These are phyloP conservation scores for Ustilago shanxiensis DNA, from an alignment of 1,284 basidiomycete genomes.

Conservation along the genomic window DNA sequence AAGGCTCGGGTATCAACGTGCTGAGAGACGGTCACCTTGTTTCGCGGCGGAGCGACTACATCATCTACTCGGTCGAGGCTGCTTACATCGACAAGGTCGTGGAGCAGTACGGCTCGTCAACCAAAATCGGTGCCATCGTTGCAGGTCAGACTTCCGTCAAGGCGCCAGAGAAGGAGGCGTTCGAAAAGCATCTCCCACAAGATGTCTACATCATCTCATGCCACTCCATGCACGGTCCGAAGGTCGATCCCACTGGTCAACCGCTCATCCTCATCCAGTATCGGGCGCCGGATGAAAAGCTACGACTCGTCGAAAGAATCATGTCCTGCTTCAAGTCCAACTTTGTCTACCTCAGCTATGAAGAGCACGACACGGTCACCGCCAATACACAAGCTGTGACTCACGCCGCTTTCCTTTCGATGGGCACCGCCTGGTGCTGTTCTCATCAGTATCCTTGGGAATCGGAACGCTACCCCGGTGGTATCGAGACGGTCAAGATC, in stretches of 20 bases:
- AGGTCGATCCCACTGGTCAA: slow-evolving; percentile 89
- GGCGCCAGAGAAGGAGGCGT: slow-evolving; percentile 89
- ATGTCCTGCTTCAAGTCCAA: slow-evolving; percentile 83
- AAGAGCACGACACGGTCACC: slow-evolving; percentile 94
- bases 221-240: slow-evolving; percentile 94
- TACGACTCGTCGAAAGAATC: slow-evolving; percentile 84
- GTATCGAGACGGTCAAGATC: slow-evolving; percentile 97
- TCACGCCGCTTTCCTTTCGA: slow-evolving; percentile 95
- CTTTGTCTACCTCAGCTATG: slow-evolving; percentile 91
- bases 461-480: slow-evolving; percentile 89
- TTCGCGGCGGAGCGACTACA: slow-evolving; percentile 85
- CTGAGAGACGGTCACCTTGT: slow-evolving; percentile 85
- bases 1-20: slow-evolving; percentile 77
- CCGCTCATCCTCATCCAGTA: slow-evolving; percentile 94
- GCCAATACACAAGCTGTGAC: slow-evolving; percentile 99
- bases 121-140: slow-evolving; percentile 91
- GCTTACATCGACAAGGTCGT: slow-evolving; percentile 88
- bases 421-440: slow-evolving; percentile 95
- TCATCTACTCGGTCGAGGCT: slow-evolving; percentile 94
- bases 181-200: slow-evolving; percentile 86
- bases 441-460: slow-evolving; percentile 92
- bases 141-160: slow-evolving; percentile 97
- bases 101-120: slow-evolving; percentile 89
- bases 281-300: slow-evolving; percentile 81
- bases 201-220: slow-evolving; percentile 92